Evolutionary conservation across 2,329 filamentous ascomycete genomes (phyloP).

Genomic region (Aaosphaeria arxii): DNA sequence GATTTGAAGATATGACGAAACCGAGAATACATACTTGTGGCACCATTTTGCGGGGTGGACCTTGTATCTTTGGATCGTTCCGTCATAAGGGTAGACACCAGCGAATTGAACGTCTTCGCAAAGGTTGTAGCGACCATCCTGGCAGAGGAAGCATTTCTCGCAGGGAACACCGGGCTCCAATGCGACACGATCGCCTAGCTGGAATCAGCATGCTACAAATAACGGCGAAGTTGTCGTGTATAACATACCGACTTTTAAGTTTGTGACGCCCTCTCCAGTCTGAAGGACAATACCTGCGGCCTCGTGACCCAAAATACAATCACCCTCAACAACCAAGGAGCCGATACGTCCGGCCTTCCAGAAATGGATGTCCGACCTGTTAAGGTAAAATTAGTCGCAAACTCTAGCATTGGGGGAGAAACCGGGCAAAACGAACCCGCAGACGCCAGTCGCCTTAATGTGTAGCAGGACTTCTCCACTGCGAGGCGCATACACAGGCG

Average conservation of each 20-base stretch:
- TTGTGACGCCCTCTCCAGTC: constrained; percentile 54
- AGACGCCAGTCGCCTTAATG: constrained; percentile 62
- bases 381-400: constrained; percentile 1
- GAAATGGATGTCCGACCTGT: constrained; percentile 64
- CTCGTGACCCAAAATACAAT: constrained; percentile 66
- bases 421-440: constrained; percentile 47
- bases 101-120: constrained; percentile 62
- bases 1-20: neutral
- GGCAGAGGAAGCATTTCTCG: constrained; percentile 57
- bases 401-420: neutral
- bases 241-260: constrained; percentile 43
- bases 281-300: constrained; percentile 59
- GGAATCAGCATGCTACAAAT: no score
- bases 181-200: constrained; percentile 60
- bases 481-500: constrained; percentile 54
- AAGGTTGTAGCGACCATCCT: constrained; percentile 60
- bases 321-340: constrained; percentile 58
- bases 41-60: constrained; percentile 58
- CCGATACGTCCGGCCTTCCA: constrained; percentile 66
- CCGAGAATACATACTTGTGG: constrained; percentile 16
- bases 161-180: constrained; percentile 67
- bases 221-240: no score
- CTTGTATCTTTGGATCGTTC: constrained; percentile 61
- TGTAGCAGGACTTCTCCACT: constrained; percentile 58
- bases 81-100: constrained; percentile 60